Percentiles rank a stretch among this genome's conserved stretches.
Evolutionary conservation across 108 stramenopile genomes (phyloP).

Genomic region (Cyclostephanos tholiformis): DNA sequence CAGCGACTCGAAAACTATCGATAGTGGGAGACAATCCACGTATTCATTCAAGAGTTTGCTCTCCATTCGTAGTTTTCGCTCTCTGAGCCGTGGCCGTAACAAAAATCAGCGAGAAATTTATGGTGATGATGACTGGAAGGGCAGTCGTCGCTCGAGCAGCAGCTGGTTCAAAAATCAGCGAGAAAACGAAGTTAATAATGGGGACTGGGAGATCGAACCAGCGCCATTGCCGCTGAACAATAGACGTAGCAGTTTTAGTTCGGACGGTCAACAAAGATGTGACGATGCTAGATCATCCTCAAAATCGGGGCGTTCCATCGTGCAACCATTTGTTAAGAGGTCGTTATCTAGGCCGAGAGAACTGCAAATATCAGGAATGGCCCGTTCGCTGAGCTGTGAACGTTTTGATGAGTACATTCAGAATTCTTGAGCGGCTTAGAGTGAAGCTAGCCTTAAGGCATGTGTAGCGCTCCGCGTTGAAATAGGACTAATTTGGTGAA

Average conservation of each 20-base stretch:
- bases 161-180: too few species aligned
- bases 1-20: slow-evolving; percentile 16
- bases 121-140: not conserved
- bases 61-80: not conserved
- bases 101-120: not conserved
- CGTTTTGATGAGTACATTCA: not conserved
- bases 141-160: too few species aligned
- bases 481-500: too few species aligned
- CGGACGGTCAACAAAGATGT: not conserved
- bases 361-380: not conserved
- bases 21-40: slow-evolving; percentile 20
- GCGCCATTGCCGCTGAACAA: too few species aligned
- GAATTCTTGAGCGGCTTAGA: not conserved
- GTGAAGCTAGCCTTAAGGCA: not conserved
- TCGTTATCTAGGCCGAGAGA: not conserved
- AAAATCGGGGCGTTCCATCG: not conserved
- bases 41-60: slow-evolving; percentile 9
- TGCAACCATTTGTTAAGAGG: not conserved
- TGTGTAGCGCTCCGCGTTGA: not conserved
- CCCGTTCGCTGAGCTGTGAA: slow-evolving; percentile 24
- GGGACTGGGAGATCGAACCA: too few species aligned
- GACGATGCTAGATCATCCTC: not conserved
- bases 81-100: slow-evolving; percentile 11
- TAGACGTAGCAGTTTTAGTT: too few species aligned
- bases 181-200: too few species aligned